Evolutionary conservation across 345 rosid genomes (phyloP), one percentile per base, ranked within the genome.

Genomic region (Lumnitzera littorea): DNA sequence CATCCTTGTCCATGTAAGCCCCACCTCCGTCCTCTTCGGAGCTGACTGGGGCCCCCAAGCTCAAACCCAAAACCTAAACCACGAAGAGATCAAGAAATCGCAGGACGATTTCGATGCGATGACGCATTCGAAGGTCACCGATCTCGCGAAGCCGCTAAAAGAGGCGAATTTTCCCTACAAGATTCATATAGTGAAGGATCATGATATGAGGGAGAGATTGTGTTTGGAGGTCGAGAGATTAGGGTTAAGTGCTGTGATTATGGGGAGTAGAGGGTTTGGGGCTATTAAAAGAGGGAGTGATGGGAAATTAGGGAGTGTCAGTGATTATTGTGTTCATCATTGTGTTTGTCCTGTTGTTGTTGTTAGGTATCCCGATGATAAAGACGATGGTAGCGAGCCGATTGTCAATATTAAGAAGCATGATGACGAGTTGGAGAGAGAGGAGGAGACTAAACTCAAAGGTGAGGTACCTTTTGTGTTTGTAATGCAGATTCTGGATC

Each of bases 231-330:
- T 77, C 54, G 81, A 77, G 68, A 61, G 81, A 64, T 60, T 77
- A 46, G 81, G 78, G 29, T 59, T 77, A 58, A 73, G 78, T 49
- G 78, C 72, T 3, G 73, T 77, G 25, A 77, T 77, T 48, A 70
- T 77, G 81, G 81, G 81, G 11, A 77, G 81, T 46, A 62, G 81
- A 17, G 81, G 78, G 2, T 77, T 77, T 23, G 78, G 81, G 3
- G 81, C 81, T 12, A 67, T 65, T 24, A 73, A 62, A 68, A 50
- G 70, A 20, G 78, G 81, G 20, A 73, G 68, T 29, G 81, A 77
- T 48, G 81, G 75, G 20, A 70, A 63, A 57, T 53, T 77, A 24
- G 81, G 81, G 3, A 77, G 78, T 24, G 81, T 77, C 0, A 77
- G 81, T 59, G 81, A 77, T 62, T 77, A 77, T 27, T 77, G 81